Evolutionary conservation across 148 eudicot genomes (phyloP).

Genomic region (Diospyros kaki): DNA sequence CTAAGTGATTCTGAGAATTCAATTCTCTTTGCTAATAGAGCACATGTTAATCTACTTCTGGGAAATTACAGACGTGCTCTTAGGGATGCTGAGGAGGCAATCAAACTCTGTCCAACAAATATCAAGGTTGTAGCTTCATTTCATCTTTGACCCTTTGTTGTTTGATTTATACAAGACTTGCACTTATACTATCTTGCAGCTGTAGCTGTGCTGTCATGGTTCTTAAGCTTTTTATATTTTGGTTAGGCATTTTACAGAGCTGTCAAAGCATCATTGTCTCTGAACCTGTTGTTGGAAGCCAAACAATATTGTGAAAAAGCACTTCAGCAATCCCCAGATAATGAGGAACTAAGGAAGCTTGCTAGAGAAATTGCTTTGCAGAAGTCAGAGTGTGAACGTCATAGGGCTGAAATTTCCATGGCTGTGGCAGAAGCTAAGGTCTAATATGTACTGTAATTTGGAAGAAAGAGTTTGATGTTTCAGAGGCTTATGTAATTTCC

Average conservation of each 20-base stretch:
- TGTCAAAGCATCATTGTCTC: slow-evolving; percentile 69
- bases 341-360: slow-evolving; percentile 75
- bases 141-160: not conserved
- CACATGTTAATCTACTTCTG: slow-evolving; percentile 81
- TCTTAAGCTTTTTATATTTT: not conserved
- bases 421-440: slow-evolving; percentile 73
- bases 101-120: slow-evolving; percentile 66
- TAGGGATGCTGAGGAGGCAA: slow-evolving; percentile 81
- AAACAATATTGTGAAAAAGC: slow-evolving; percentile 72
- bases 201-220: slow-evolving; percentile 4
- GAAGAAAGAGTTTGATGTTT: not conserved
- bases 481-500: slow-evolving; percentile 14
- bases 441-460: slow-evolving; percentile 1
- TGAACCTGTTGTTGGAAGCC: slow-evolving; percentile 67
- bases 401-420: slow-evolving; percentile 59
- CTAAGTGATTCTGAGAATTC: slow-evolving; percentile 68
- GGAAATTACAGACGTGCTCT: slow-evolving; percentile 87
- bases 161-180: not conserved
- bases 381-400: slow-evolving; percentile 51
- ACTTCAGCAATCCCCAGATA: slow-evolving; percentile 56
- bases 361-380: slow-evolving; percentile 42
- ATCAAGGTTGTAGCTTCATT: slow-evolving; percentile 52
- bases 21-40: slow-evolving; percentile 70
- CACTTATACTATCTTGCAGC: not conserved
- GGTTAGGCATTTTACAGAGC: slow-evolving; percentile 81